Base-by-base conservation (phyloP, 495 filamentous ascomycete genomes). In the Penicillium turbatum region DNA sequence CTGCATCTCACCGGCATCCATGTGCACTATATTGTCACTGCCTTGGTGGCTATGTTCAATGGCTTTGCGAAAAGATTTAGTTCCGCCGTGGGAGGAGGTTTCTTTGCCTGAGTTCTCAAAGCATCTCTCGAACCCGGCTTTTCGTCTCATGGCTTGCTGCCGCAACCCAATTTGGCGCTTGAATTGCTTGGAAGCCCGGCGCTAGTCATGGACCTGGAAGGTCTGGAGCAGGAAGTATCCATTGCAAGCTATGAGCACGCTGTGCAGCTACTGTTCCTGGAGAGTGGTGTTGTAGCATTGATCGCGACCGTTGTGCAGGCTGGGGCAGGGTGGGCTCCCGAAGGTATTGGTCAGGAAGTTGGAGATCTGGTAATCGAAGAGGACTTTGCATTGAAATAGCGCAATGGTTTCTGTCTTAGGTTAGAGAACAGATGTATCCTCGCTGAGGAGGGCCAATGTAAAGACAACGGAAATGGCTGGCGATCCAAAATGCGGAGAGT, bases 61-160 rank as follows among this genome's bases (percentile, higher is more conserved):
- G 86, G 86, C 8, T 86, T 90, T 53, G 86, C 87, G 1, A 87
- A 85, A 3, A 83, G 78, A 51, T 91, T 90, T 55, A 88, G 88
- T 1, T 85, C 84, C 12, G 83, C 87, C 0, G 85, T 89, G 16
- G 88, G 88, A 6, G 88, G 88, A 1, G 88, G 88, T 0, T 73
- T 89, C 29, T 92, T 91, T 62, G 70, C 75, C 9, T 78, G 88
- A 3, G 71, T 80, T 6, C 62, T 91, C 37, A 75, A 79, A n/a
- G 60, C 45, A 1, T 65, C 72, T 1, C 68, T 92, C 0, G 74
- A 78, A 31, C 61, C 65, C 0, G 84, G 86, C 0, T 89, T 90
- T 56, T 61, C 61, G 5, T 72, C 81, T 5, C 76, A 76, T 19
- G 77, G 71, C 0, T 46, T 83, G 26, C 62, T 63, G 19, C 67